Evolutionary conservation across 23 red algal species (phyloP), one percentile per base, ranked within the genome.

Genomic region (Gracilariopsis chorda): DNA sequence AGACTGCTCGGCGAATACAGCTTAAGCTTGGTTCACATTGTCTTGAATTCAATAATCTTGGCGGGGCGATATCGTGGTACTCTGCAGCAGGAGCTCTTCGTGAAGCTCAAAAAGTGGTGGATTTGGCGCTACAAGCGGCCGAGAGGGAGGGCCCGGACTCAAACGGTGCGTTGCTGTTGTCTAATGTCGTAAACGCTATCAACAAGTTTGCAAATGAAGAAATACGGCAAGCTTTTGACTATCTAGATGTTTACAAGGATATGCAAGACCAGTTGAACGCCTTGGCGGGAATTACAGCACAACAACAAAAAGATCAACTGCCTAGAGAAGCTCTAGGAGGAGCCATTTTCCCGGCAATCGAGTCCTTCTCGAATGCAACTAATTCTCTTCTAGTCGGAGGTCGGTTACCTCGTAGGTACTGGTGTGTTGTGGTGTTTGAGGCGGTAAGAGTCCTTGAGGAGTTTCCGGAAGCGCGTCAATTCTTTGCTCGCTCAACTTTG

Each of bases 41-140:
- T 72, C 70, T 91, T 17, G 47, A 80, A 17, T 49, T 52, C 19
- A 41, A 62, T 19, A 82, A 80, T 37, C 58, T 91, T 23, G 88
- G 88, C 25, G 77, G 88, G 0, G 88, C 88, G 19, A 48, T 91
- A 29, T 80, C 74, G 7, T 91, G 88, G 88, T 91, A 65, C 55
- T 73, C 88, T 35, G 39, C 70, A 49, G 61, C 32, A 14, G 75
- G 88, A 53, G 24, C 57, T 33, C 28, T 48, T 58, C 48, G 51
- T 60, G 44, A 65, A 35, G 74, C 62, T 37, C 29, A 51, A 16
- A 70, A 56, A 43, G 88, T 80, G 13, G 77, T 65, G 7, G 60
- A 82, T 28, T 35, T 69, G 61, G 88, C 88, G 3, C 28, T 91
- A 29, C 25, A 55, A 51, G 45, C 45, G 28, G 88, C 88, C 68